Base-by-base conservation (phyloP, 257 asterid genomes). In the Solanum chmielewskii region DNA sequence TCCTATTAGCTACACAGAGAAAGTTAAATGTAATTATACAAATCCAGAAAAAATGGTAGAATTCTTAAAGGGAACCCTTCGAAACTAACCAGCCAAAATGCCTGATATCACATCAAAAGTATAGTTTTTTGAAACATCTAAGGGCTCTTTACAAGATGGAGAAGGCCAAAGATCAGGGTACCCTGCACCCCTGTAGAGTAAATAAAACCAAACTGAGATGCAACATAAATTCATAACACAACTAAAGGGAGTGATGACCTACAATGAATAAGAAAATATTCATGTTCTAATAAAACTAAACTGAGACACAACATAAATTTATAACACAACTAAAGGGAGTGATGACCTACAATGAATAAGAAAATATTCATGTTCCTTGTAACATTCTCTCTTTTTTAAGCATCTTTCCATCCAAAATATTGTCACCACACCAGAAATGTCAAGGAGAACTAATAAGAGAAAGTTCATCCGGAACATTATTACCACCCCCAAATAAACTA, bases 151-250 rank as follows among this genome's bases (percentile, higher is more conserved):
- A 93, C 99, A 96, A 86, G 94, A 90, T 86, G 95, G 29, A 12
- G 99, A 93, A 89, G 99, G 99, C 99, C 99, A 96, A 69, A 96
- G 94, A 90, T 95, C 99, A 82, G 99, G 99, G 89, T 96, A 95
- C 86, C 99, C 99, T 87, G 86, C 76, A 84, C 99, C 99, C 99
- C 99, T 96, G 93, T 86, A 84, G 35, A 70, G 74, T 88, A 88
- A 87, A 81, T 11, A 84, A 33, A 37, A 44, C 76, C 13, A 80
- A 29, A 52, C 10, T 23, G 70, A 77, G 83, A 47, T 0, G 11
- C 25, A 18, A 47, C 11, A 47, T 45, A 80, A 80, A 27, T 27
- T 78, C 29, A 27, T 80, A 80, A 27, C 84, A 80, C 84, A 80
- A 29, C 85, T 80, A 10, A 27, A 80, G 85, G 68, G 29, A 18